Percentiles rank a stretch among this genome's conserved stretches.
phyloP scores from a whole-genome alignment of 306 rosid species.

The Betula pendula region DNA sequence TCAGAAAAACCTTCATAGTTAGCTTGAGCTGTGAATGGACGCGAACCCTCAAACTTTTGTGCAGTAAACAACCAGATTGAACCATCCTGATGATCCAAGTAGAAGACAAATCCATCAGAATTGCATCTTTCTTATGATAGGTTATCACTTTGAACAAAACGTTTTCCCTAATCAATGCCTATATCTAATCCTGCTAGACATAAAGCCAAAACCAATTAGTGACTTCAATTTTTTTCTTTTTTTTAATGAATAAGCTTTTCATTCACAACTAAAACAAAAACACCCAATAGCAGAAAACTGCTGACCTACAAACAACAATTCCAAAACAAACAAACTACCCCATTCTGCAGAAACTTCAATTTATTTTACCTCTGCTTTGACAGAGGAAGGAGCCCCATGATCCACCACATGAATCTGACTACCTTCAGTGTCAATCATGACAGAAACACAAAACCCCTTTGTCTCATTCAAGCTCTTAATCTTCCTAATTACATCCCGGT shows the following conservation, averaged over 20 bases:
- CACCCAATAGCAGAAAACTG: too few relatives aligned
- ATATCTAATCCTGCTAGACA: neutral
- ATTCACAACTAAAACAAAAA: too few relatives aligned
- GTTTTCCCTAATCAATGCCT: conserved; percentile 5
- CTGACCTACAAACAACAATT: too few relatives aligned
- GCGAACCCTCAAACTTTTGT: conserved; percentile 61
- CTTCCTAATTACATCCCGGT: conserved; percentile 62
- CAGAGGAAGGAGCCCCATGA: conserved; percentile 81
- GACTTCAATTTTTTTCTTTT: neutral
- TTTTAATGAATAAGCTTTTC: too few relatives aligned
- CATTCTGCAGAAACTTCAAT: too few relatives aligned
- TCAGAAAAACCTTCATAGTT: conserved; percentile 77
- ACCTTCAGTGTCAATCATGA: conserved; percentile 94
- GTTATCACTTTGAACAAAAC: neutral
- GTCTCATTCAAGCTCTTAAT: conserved; percentile 73
- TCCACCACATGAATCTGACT: conserved; percentile 86
- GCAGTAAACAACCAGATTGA: conserved; percentile 75
- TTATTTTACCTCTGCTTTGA: conserved; percentile 69
- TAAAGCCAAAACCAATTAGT: neutral
- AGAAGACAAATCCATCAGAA: conserved; percentile 11
- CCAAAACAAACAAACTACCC: too few relatives aligned
- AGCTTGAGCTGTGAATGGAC: conserved; percentile 72
- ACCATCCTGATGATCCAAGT: conserved; percentile 57
- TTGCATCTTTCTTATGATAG: conserved; percentile 6
- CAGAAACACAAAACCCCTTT: conserved; percentile 65